These are phyloP conservation scores for Boletales sp. DNA, from an alignment of 768 basidiomycete species.

Conservation along the genomic window DNA sequence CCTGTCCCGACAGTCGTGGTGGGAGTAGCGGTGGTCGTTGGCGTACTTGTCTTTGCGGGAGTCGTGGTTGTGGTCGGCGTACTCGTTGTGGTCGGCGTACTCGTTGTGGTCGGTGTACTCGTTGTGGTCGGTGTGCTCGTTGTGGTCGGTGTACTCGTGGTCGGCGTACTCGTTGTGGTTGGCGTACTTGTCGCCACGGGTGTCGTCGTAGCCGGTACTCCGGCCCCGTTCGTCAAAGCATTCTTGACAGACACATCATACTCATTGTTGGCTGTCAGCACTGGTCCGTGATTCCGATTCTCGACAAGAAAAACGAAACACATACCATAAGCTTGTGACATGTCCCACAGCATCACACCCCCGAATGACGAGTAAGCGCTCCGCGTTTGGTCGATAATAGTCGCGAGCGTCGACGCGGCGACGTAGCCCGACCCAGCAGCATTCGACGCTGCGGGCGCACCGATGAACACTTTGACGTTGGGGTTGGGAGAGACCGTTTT, in stretches of 20 bases:
- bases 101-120: not conserved
- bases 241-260: conserved; percentile 62
- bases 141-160: not conserved
- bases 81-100: conserved; percentile 1
- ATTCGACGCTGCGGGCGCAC: conserved; percentile 41
- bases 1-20: conserved; percentile 13
- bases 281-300: not conserved
- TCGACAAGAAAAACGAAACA: not conserved
- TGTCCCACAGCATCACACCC: conserved; percentile 44
- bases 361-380: conserved; percentile 43
- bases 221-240: conserved; percentile 37
- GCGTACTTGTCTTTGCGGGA: too few relatives aligned
- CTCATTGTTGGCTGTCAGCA: conserved; percentile 45
- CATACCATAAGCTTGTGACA: conserved; percentile 44
- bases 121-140: not conserved
- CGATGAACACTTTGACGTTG: conserved; percentile 48
- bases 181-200: conserved; percentile 16
- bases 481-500: conserved; percentile 40
- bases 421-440: conserved; percentile 48
- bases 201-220: not conserved
- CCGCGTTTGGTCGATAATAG: conserved; percentile 33
- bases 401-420: conserved; percentile 29
- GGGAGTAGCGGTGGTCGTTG: not conserved
- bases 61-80: too few relatives aligned
- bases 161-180: conserved; percentile 5